phyloP scores from a whole-genome alignment of 2,329 filamentous ascomycete genomes.

The Paradendryphiella salina region DNA sequence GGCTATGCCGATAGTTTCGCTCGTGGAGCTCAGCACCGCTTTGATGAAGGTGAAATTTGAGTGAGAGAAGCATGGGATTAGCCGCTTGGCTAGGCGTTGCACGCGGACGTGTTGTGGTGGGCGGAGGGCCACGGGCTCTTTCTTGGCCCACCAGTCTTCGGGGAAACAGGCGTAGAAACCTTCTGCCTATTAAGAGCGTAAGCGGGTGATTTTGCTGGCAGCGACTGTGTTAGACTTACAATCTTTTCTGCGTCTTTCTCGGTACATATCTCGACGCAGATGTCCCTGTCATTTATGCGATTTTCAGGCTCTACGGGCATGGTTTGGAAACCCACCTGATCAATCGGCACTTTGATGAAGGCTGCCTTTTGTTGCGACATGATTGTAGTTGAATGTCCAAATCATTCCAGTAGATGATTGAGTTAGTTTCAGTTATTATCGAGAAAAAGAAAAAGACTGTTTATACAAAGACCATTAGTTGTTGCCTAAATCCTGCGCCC shows the following conservation, averaged over 20 bases:
- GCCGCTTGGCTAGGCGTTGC: constrained; percentile 26
- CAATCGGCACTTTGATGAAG: constrained; percentile 22
- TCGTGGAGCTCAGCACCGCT: constrained; percentile 26
- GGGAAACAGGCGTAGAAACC: constrained; percentile 35
- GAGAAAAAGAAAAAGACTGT: neutral
- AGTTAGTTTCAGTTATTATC: neutral
- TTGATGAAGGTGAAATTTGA: constrained; percentile 33
- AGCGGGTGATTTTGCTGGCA: neutral
- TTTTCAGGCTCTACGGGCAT: constrained; percentile 24
- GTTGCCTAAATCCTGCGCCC: neutral
- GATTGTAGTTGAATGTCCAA: fast-evolving
- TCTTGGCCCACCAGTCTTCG: constrained; percentile 24
- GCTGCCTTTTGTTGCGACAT: constrained; percentile 23
- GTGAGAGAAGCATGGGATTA: constrained; percentile 23
- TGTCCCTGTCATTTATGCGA: constrained; percentile 23
- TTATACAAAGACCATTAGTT: neutral
- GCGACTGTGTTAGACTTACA: constrained; percentile 7
- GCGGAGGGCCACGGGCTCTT: constrained; percentile 27
- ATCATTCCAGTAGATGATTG: neutral
- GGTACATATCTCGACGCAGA: constrained; percentile 23
- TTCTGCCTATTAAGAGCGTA: constrained; percentile 26
- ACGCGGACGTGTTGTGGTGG: constrained; percentile 16
- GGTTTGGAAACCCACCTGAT: constrained; percentile 17
- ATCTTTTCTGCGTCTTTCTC: constrained; percentile 24
- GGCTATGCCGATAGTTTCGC: constrained; percentile 31